phyloP scores from a whole-genome alignment of 108 stramenopile species.

The Fragilaria radians region DNA sequence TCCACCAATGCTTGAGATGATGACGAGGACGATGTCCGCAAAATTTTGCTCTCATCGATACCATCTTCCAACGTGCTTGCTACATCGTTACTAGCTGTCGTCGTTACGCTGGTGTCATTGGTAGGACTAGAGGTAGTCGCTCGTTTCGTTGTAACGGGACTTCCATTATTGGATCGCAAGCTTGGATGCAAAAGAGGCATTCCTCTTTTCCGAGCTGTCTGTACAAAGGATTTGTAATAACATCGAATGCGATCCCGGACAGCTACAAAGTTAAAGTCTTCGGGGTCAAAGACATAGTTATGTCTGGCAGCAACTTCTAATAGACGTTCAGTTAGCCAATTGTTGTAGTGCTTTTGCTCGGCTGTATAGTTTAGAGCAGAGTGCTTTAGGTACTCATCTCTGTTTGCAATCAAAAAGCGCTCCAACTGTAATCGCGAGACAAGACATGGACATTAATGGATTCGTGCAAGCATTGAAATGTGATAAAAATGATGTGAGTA shows the following conservation, averaged over 20 bases:
- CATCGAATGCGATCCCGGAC: constrained; percentile 85
- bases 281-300: constrained; percentile 65
- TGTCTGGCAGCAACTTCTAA: constrained; percentile 58
- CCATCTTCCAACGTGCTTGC: too few relatives aligned
- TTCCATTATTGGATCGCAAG: too few relatives aligned
- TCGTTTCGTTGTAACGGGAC: too few relatives aligned
- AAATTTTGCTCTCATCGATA: too few relatives aligned
- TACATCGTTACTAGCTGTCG: too few relatives aligned
- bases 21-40: too few relatives aligned
- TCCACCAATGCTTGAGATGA: too few relatives aligned
- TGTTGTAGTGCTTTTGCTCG: constrained; percentile 86
- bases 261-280: constrained; percentile 79
- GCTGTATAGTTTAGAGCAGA: constrained; percentile 82
- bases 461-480: background rate
- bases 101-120: too few relatives aligned
- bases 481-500: background rate
- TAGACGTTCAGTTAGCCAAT: constrained; percentile 73
- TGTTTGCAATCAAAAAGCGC: constrained; percentile 79
- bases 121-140: too few relatives aligned
- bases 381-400: constrained; percentile 80
- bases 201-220: constrained; percentile 74
- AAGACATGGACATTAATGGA: background rate
- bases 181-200: too few relatives aligned
- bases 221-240: constrained; percentile 85
- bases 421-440: constrained; percentile 45